Conservation (phyloP, 2,329 filamentous ascomycete species). For the Fusarium tjaetaba region DNA sequence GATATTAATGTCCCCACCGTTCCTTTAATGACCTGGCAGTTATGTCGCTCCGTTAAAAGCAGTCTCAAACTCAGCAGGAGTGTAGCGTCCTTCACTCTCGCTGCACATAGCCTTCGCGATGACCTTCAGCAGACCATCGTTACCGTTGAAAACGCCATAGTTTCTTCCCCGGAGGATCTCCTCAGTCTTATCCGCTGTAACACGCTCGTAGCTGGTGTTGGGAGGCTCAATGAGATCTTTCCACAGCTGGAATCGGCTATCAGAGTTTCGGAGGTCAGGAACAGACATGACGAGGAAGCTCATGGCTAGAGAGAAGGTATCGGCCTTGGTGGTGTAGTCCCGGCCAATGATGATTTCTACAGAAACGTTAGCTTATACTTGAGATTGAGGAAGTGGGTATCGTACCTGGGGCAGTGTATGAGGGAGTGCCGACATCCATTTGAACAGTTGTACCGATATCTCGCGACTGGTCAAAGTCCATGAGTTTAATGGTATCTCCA, state of each 20-base stretch:
- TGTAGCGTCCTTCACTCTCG: background rate
- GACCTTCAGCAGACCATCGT: conserved; percentile 12
- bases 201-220: background rate
- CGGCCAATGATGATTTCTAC: conserved; percentile 4
- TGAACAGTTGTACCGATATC: background rate
- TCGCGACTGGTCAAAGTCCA: conserved; percentile 23
- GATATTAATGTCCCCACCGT: rapidly evolving
- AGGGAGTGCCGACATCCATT: conserved; percentile 10
- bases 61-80: background rate
- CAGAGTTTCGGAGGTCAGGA: background rate
- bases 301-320: conserved; percentile 10
- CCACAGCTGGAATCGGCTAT: conserved; percentile 11
- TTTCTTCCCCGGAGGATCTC: background rate
- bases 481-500: conserved; percentile 14
- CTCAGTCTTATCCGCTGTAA: background rate
- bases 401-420: conserved; percentile 13
- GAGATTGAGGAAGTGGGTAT: rapidly evolving
- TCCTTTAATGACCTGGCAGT: rapidly evolving
- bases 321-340: conserved; percentile 6
- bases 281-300: conserved; percentile 13
- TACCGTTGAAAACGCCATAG: conserved; percentile 6
- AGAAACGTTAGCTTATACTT: rapidly evolving
- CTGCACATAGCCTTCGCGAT: conserved; percentile 17
- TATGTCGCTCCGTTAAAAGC: conserved; percentile 8
- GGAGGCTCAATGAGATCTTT: conserved; percentile 14